Percentiles rank a stretch among this genome's conserved stretches.
Conservation (phyloP, 1,139 yeast species). For the Kodamaea fungicola region DNA sequence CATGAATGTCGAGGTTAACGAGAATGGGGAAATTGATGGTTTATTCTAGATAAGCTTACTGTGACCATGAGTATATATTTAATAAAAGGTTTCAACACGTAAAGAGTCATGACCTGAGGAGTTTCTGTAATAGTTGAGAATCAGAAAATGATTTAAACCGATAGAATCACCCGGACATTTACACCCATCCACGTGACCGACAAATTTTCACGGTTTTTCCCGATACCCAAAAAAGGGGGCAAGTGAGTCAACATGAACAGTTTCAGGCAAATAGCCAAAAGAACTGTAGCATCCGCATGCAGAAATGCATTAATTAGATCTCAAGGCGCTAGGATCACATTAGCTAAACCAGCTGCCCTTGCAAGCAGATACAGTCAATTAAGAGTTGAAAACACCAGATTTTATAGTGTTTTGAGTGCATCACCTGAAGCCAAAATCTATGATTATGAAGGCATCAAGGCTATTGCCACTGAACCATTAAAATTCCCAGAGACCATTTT, state of each 20-base stretch:
- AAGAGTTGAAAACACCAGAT: constrained; percentile 4
- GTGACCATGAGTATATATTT: neutral
- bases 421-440: constrained; percentile 49
- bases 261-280: constrained; percentile 6
- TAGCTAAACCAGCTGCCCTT: neutral
- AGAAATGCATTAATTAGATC: neutral
- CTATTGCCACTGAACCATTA: constrained; percentile 38
- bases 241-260: constrained; percentile 1
- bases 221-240: constrained; percentile 3
- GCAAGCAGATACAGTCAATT: neutral
- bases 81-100: constrained; percentile 8
- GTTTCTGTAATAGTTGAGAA: too few species aligned
- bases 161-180: neutral
- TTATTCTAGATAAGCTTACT: constrained; percentile 51
- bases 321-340: neutral
- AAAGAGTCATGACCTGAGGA: too few species aligned
- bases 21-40: constrained; percentile 92
- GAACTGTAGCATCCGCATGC: neutral
- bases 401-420: constrained; percentile 15
- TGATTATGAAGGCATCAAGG: constrained; percentile 55
- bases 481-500: constrained; percentile 46
- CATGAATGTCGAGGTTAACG: constrained; percentile 94
- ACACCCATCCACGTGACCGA: neutral
- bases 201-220: constrained; percentile 1
- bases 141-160: too few species aligned